Percentiles rank a stretch among this genome's conserved stretches.
Evolutionary conservation across 805 yeast species (phyloP).

Genomic region (Schwanniomyces pseudopolymorphus): DNA sequence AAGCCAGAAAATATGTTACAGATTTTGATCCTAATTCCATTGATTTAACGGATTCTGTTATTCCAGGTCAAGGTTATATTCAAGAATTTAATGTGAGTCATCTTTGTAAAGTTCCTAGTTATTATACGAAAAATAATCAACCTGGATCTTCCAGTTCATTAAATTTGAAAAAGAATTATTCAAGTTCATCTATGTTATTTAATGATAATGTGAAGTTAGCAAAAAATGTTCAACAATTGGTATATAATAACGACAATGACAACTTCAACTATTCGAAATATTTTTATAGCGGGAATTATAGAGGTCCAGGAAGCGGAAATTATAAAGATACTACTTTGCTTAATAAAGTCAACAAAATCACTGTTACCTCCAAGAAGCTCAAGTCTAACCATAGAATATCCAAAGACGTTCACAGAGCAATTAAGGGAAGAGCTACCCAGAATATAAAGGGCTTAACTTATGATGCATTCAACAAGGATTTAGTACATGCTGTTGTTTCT

Average conservation of each 20-base stretch:
- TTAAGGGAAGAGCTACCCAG: slow-evolving; percentile 14
- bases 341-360: slow-evolving; percentile 38
- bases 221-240: slow-evolving; percentile 35
- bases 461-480: slow-evolving; percentile 29
- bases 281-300: slow-evolving; percentile 38
- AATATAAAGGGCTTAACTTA: slow-evolving; percentile 39
- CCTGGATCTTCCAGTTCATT: slow-evolving; percentile 1
- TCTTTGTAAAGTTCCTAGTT: slow-evolving; percentile 43
- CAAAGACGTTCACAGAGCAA: slow-evolving; percentile 12
- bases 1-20: slow-evolving; percentile 28
- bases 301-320: slow-evolving; percentile 48
- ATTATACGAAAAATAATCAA: slow-evolving; percentile 33
- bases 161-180: slow-evolving; percentile 16
- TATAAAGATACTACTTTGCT: slow-evolving; percentile 44
- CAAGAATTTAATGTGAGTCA: slow-evolving; percentile 42
- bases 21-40: slow-evolving; percentile 38
- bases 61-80: slow-evolving; percentile 45
- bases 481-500: slow-evolving; percentile 28
- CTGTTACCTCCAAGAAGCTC: slow-evolving; percentile 13
- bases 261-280: slow-evolving; percentile 34
- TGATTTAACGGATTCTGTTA: slow-evolving; percentile 38
- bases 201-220: slow-evolving; percentile 27
- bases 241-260: slow-evolving; percentile 35
- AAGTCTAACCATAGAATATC: slow-evolving; percentile 16
- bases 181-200: slow-evolving; percentile 20